A percentile compares a stretch with the other conserved stretches of the same genome.
phyloP scores from a whole-genome alignment of 2,329 filamentous ascomycete species.

The Diplodia seriata region DNA sequence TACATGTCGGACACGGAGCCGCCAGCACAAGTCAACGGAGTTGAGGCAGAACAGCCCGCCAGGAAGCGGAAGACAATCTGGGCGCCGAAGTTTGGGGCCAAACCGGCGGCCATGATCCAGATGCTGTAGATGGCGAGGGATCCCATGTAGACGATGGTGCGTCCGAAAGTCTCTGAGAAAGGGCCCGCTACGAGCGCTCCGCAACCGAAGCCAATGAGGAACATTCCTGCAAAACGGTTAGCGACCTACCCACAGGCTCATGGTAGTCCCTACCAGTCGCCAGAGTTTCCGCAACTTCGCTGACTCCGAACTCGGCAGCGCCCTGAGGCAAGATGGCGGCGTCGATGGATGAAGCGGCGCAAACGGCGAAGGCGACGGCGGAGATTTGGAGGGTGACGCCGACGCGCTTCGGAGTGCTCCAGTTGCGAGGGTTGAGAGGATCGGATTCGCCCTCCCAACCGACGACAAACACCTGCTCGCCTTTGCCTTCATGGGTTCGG shows the following conservation, averaged over 20 bases:
- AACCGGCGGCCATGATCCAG: conserved; percentile 57
- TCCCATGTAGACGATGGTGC: conserved; percentile 57
- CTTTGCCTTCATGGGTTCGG: conserved; percentile 46
- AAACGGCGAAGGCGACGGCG: conserved; percentile 57
- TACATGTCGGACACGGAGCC: conserved; percentile 58
- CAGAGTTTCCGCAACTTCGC: conserved; percentile 59
- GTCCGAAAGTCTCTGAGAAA: conserved; percentile 33
- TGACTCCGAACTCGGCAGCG: conserved; percentile 56
- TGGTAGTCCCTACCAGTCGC: conserved; percentile 49
- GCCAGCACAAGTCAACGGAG: conserved; percentile 55
- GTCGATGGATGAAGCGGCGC: conserved; percentile 60
- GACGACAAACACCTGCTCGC: conserved; percentile 50
- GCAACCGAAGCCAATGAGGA: conserved; percentile 52
- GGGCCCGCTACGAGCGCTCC: conserved; percentile 59
- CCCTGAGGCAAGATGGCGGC: conserved; percentile 57
- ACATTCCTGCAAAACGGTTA: conserved; percentile 36
- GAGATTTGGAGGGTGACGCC: conserved; percentile 46
- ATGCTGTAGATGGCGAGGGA: conserved; percentile 57
- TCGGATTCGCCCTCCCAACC: conserved; percentile 48
- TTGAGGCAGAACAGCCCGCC: conserved; percentile 57
- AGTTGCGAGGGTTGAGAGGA: conserved; percentile 49
- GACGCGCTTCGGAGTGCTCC: conserved; percentile 41
- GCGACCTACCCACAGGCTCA: background rate
- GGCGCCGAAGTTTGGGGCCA: conserved; percentile 55
- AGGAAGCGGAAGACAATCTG: conserved; percentile 60